phyloP scores from a whole-genome alignment of 768 basidiomycete genomes.

The Termitomyces sp. region DNA sequence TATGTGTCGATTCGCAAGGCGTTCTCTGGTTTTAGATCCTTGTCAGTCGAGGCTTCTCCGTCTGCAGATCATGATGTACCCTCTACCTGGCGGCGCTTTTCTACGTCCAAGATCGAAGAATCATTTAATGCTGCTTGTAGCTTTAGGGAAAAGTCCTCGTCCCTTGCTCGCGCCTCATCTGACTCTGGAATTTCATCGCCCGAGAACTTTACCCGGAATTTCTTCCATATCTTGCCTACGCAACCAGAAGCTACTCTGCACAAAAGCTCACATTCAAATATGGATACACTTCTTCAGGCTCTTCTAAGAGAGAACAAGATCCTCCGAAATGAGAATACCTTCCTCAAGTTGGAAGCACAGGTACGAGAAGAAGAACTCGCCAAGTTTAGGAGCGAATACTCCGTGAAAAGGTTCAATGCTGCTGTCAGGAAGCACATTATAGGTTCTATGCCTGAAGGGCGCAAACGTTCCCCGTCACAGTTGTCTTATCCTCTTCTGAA shows the following conservation, averaged over 20 bases:
- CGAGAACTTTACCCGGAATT: background rate
- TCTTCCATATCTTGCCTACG: background rate
- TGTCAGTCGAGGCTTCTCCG: conserved; percentile 2
- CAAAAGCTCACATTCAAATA: background rate
- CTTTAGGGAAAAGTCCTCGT: background rate
- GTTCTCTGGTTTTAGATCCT: conserved; percentile 9
- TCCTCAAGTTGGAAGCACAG: conserved; percentile 19
- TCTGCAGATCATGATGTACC: background rate
- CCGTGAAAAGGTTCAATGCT: conserved; percentile 19
- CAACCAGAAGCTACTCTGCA: background rate
- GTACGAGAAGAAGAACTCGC: conserved; percentile 22
- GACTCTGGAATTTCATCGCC: background rate
- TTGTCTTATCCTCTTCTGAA: background rate
- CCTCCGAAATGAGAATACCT: conserved; percentile 16
- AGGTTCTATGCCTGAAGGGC: background rate
- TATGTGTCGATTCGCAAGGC: conserved; percentile 13
- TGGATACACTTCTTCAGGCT: background rate
- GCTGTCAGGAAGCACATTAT: conserved; percentile 2
- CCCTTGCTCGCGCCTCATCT: background rate
- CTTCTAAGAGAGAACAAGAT: conserved; percentile 24
- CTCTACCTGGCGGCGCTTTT: conserved; percentile 5
- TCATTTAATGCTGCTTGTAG: background rate
- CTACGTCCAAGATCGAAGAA: conserved; percentile 8
- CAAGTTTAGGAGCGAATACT: conserved; percentile 21
- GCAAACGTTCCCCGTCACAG: background rate